Percentiles rank a stretch among this genome's conserved stretches.
Conservation (phyloP, 495 filamentous ascomycete species). For the Aspergillus avenaceus region DNA sequence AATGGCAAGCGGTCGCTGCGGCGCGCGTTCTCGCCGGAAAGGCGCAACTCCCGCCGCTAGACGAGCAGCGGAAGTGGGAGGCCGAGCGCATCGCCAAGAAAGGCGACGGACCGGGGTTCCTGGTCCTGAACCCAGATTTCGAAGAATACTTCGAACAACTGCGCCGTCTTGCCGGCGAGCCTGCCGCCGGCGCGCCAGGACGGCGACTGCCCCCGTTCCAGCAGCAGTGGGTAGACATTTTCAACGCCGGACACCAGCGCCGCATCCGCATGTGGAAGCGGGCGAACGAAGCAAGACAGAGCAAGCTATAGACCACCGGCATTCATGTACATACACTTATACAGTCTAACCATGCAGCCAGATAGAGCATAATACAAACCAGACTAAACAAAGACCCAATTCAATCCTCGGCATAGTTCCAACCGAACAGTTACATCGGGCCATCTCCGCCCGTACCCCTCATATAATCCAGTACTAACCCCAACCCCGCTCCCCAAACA, state of each 20-base stretch:
- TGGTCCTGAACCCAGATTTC: constrained; percentile 49
- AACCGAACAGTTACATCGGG: too few species aligned
- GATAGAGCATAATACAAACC: too few species aligned
- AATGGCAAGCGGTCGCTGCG: constrained; percentile 57
- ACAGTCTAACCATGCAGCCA: too few species aligned
- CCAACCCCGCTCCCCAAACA: too few species aligned
- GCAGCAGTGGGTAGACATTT: constrained; percentile 45
- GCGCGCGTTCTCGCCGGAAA: constrained; percentile 54
- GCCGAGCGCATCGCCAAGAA: constrained; percentile 40
- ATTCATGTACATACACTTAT: too few species aligned
- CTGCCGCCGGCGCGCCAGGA: constrained; percentile 26
- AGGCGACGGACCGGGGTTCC: constrained; percentile 48
- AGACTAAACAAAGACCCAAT: too few species aligned
- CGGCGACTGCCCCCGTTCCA: constrained; percentile 44
- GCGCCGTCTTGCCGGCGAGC: constrained; percentile 44
- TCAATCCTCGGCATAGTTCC: too few species aligned
- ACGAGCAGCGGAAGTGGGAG: constrained; percentile 51
- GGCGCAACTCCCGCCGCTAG: constrained; percentile 34
- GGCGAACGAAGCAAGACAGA: constrained; percentile 11
- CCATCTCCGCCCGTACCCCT: too few species aligned
- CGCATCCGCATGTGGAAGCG: constrained; percentile 48
- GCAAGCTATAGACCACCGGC: neutral
- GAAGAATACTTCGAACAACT: constrained; percentile 52
- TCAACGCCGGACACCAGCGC: constrained; percentile 43
- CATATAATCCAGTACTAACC: too few species aligned